Conservation (phyloP, 1,139 yeast genomes). For the Kazachstania sp. region DNA sequence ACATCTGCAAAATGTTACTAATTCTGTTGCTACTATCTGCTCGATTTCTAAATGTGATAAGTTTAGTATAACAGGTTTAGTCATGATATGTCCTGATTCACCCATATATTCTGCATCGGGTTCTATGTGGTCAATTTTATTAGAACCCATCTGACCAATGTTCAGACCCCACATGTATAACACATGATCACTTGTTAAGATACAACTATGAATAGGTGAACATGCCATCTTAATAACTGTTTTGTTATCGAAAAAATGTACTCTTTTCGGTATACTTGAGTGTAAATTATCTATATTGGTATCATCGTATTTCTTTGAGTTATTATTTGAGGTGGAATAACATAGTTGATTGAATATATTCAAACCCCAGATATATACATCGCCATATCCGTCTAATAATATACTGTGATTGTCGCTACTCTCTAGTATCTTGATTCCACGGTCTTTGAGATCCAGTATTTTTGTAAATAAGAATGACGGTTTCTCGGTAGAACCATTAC, state of each 20-base stretch:
- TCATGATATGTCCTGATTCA: constrained; percentile 16
- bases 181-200: constrained; percentile 47
- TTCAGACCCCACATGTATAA: constrained; percentile 75
- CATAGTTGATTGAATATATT: constrained; percentile 64
- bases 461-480: constrained; percentile 35
- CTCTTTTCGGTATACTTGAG: constrained; percentile 42
- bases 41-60: constrained; percentile 35
- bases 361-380: constrained; percentile 71
- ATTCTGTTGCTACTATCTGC: constrained; percentile 58
- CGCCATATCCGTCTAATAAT: constrained; percentile 43
- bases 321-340: constrained; percentile 34
- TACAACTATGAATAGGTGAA: constrained; percentile 60
- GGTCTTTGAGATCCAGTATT: constrained; percentile 24
- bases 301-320: constrained; percentile 24
- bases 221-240: constrained; percentile 50
- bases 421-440: constrained; percentile 38
- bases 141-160: constrained; percentile 73
- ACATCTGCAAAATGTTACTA: constrained; percentile 60
- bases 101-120: constrained; percentile 16
- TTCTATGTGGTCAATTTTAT: constrained; percentile 16
- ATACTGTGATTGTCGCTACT: constrained; percentile 63
- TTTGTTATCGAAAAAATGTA: constrained; percentile 41
- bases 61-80: constrained; percentile 15
- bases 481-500: constrained; percentile 40
- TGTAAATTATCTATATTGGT: constrained; percentile 32